Conservation (phyloP, 2,329 filamentous ascomycete genomes). For the Stemphylium vesicarium region DNA sequence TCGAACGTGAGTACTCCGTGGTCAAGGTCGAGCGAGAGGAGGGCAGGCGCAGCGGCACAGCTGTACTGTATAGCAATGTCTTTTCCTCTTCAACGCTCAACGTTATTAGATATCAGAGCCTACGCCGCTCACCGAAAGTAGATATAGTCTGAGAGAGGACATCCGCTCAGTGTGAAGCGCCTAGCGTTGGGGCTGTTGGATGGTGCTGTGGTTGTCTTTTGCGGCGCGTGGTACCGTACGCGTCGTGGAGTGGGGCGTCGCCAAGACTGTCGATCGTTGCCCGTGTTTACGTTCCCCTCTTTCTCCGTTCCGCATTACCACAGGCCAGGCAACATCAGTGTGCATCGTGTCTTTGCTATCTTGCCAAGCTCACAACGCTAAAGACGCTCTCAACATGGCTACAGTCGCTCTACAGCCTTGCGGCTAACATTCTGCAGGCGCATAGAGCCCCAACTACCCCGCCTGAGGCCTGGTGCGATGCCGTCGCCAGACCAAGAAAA, state of each 20-base stretch:
- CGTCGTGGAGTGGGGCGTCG: neutral
- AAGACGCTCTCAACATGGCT: conserved; percentile 1
- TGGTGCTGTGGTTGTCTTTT: neutral
- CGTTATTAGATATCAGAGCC: too few species aligned
- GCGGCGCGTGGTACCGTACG: neutral
- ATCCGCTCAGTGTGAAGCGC: too few species aligned
- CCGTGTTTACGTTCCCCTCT: neutral
- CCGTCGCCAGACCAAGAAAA: neutral
- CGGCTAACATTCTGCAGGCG: neutral
- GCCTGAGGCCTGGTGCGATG: conserved; percentile 1
- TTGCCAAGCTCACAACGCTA: neutral
- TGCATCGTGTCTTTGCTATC: neutral
- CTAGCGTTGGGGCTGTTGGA: neutral
- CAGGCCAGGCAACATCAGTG: conserved; percentile 3
- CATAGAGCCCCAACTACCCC: conserved; percentile 3
- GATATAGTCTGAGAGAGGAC: too few species aligned
- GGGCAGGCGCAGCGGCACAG: too few species aligned
- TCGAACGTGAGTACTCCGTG: too few species aligned
- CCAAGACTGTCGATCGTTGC: neutral
- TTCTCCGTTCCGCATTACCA: neutral
- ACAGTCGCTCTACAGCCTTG: neutral
- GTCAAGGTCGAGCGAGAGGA: too few species aligned
- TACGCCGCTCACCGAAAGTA: too few species aligned
- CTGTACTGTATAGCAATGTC: too few species aligned
- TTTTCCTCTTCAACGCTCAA: too few species aligned